These are phyloP conservation scores for Anaeromyces robustus DNA, from an alignment of 192 early-diverging fungal genomes.

Conservation along the genomic window DNA sequence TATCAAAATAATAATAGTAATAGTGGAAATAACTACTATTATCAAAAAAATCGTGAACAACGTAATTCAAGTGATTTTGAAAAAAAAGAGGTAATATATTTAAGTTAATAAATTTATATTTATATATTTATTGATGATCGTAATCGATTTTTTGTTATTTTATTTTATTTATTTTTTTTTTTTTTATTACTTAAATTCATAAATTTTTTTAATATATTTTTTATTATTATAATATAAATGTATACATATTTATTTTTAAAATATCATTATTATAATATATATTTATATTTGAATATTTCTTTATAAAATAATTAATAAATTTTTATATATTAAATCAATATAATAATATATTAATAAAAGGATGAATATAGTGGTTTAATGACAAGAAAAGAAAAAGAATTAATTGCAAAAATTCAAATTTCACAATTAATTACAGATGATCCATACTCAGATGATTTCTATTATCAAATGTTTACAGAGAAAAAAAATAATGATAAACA, in stretches of 20 bases:
- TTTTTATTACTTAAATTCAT: too few relatives aligned
- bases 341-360: conserved; percentile 13
- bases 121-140: too few relatives aligned
- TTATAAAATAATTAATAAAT: background rate
- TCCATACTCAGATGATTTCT: conserved; percentile 88
- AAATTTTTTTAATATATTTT: too few relatives aligned
- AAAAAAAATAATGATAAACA: background rate
- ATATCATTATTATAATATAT: too few relatives aligned
- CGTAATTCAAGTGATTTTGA: background rate
- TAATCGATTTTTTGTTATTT: too few relatives aligned
- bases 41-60: background rate
- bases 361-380: conserved; percentile 75
- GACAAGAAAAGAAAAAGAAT: conserved; percentile 87
- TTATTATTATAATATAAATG: too few relatives aligned
- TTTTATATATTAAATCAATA: background rate
- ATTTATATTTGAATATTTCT: too few relatives aligned
- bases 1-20: conserved; percentile 1
- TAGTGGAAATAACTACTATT: background rate
- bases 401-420: conserved; percentile 85
- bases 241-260: too few relatives aligned
- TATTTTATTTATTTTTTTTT: too few relatives aligned
- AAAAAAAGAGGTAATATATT: background rate
- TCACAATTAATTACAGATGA: conserved; percentile 86
- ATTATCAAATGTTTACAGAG: conserved; percentile 28
- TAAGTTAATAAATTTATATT: background rate